Conservation (phyloP, 202 grass and related monocot species). For the Schoenoplectus triqueter region DNA sequence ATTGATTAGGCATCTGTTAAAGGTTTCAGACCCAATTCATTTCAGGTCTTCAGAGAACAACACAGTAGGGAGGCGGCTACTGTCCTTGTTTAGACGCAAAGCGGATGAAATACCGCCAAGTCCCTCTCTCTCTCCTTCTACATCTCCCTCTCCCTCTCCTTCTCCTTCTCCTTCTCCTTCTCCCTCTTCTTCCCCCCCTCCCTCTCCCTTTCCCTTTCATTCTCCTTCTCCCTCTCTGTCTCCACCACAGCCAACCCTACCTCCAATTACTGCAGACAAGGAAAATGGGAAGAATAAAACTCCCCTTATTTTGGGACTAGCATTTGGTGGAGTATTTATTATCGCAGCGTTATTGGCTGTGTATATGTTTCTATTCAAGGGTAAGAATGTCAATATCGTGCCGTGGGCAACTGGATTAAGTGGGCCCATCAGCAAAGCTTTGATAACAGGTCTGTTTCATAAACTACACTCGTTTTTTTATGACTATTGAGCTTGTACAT, state of each 20-base stretch:
- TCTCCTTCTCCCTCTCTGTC: not conserved
- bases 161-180: not conserved
- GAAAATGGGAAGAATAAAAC: not conserved
- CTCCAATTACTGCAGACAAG: not conserved
- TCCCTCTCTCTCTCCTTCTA: not conserved
- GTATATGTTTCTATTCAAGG: conserved; percentile 45
- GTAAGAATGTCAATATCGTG: conserved; percentile 52
- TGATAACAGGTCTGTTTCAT: conserved; percentile 60
- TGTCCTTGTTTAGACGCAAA: not conserved
- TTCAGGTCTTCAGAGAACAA: not conserved
- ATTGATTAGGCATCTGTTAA: conserved; percentile 33
- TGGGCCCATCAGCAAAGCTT: conserved; percentile 65
- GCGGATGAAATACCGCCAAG: not conserved
- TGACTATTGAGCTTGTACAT: not conserved
- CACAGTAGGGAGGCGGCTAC: not conserved
- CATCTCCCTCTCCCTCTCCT: conserved; percentile 16
- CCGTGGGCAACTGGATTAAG: conserved; percentile 73
- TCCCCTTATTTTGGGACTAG: conserved; percentile 35
- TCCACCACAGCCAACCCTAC: not conserved
- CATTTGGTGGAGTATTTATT: conserved; percentile 46
- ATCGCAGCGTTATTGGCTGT: conserved; percentile 28
- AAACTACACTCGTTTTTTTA: not conserved
- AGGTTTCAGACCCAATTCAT: not conserved
- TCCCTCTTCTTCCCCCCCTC: not conserved
- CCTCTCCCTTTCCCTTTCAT: not conserved